Evolutionary conservation across 2,329 filamentous ascomycete genomes (phyloP).

Genomic region (Monosporascus sp.): DNA sequence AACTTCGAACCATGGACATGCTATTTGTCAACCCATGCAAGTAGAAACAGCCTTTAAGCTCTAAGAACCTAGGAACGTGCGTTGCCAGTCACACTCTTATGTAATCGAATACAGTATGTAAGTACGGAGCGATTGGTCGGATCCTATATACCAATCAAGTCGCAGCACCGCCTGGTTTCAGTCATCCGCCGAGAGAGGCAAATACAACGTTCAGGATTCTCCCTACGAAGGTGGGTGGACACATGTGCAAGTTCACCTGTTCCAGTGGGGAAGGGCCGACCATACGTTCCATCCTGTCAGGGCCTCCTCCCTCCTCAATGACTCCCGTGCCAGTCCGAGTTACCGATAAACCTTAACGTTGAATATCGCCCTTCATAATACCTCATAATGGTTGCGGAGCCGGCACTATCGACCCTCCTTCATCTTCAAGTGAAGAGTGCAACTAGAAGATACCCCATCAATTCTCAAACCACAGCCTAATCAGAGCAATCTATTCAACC

Average conservation of each 20-base stretch:
- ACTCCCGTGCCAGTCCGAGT: neutral
- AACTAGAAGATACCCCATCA: neutral
- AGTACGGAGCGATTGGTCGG: neutral
- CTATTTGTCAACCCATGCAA: too few species aligned
- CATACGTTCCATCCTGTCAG: slow-evolving; percentile 28
- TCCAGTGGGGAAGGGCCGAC: slow-evolving; percentile 15
- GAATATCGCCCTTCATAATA: slow-evolving; percentile 10
- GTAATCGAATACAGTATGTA: too few species aligned
- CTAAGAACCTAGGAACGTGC: too few species aligned
- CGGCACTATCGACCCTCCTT: slow-evolving; percentile 10
- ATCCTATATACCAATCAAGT: neutral
- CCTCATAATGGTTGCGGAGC: slow-evolving; percentile 21
- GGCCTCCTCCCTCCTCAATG: neutral
- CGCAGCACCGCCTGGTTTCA: neutral
- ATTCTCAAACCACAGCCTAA: neutral
- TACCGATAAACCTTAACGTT: slow-evolving; percentile 7
- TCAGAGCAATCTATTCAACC: slow-evolving; percentile 2
- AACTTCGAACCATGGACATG: too few species aligned
- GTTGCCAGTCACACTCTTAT: too few species aligned
- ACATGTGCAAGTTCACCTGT: slow-evolving; percentile 13
- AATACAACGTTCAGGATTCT: neutral
- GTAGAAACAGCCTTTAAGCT: too few species aligned
- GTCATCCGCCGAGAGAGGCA: neutral
- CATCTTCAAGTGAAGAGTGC: slow-evolving; percentile 1
- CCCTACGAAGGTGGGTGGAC: slow-evolving; percentile 1